Conservation (phyloP, 495 filamentous ascomycete species). For the Amphirosellinia nigrospora region DNA sequence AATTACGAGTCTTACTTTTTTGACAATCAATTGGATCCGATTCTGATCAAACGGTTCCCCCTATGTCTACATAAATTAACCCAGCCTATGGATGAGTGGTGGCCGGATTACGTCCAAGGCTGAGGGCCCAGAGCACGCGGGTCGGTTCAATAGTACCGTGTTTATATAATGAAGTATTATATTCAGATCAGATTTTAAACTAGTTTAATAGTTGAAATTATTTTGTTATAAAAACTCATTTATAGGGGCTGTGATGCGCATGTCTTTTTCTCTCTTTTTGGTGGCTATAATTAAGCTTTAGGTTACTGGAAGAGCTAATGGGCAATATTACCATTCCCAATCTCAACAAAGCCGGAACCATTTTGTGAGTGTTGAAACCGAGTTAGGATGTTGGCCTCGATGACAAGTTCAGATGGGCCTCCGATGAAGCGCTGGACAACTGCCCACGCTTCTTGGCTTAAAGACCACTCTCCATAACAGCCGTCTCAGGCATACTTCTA, state of each 20-base stretch:
- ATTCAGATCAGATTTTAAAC: too few species aligned
- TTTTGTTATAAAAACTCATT: too few species aligned
- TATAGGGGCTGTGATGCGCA: not conserved
- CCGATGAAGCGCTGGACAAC: not conserved
- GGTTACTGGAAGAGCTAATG: not conserved
- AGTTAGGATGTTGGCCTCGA: not conserved
- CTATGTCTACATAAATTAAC: too few species aligned
- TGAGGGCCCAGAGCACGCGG: too few species aligned
- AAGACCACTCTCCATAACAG: not conserved
- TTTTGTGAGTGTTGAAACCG: not conserved
- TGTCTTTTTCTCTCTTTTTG: not conserved
- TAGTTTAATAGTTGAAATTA: too few species aligned
- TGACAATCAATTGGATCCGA: too few species aligned
- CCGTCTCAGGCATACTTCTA: not conserved
- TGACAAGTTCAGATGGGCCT: not conserved
- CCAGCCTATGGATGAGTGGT: too few species aligned
- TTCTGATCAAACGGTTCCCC: too few species aligned
- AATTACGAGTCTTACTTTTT: too few species aligned
- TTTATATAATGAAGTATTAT: too few species aligned
- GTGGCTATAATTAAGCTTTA: not conserved
- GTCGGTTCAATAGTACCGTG: too few species aligned
- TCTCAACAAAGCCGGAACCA: not conserved
- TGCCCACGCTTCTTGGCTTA: not conserved
- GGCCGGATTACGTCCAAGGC: too few species aligned
- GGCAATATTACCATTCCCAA: not conserved